Conservation (phyloP, 1,139 yeast species). For the Scheffersomyces parashehatae region DNA sequence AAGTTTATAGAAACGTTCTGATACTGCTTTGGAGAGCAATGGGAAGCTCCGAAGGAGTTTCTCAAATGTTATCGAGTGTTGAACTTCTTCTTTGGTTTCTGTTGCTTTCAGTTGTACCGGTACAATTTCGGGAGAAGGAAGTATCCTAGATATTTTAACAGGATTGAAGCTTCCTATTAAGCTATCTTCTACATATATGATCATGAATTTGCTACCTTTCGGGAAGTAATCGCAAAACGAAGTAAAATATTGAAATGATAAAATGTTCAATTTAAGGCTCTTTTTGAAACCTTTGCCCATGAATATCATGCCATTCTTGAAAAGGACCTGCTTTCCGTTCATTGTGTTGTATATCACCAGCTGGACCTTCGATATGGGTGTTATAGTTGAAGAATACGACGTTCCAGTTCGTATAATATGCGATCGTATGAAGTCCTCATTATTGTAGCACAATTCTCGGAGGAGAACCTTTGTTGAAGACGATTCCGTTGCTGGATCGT, state of each 20-base stretch:
- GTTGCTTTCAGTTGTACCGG: background rate
- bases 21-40: conserved; percentile 44
- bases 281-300: conserved; percentile 60
- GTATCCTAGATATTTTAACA: background rate
- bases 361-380: conserved; percentile 41
- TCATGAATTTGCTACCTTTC: conserved; percentile 49
- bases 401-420: conserved; percentile 56
- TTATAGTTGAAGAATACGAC: conserved; percentile 34
- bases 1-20: conserved; percentile 44
- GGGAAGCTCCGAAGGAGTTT: conserved; percentile 51
- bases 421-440: conserved; percentile 67
- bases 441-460: conserved; percentile 55
- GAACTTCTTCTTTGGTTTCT: conserved; percentile 1
- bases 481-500: conserved; percentile 47
- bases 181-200: conserved; percentile 54
- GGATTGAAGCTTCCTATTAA: conserved; percentile 36
- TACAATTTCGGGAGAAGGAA: background rate
- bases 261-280: conserved; percentile 46
- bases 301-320: conserved; percentile 56
- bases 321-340: conserved; percentile 57
- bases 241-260: conserved; percentile 42
- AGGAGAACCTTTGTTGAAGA: conserved; percentile 36
- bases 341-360: conserved; percentile 56
- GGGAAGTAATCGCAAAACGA: conserved; percentile 51
- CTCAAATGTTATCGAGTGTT: conserved; percentile 17